Evolutionary conservation across 2,329 filamentous ascomycete species (phyloP), one percentile per base, ranked within the genome.

Genomic region (Chalara sp.): DNA sequence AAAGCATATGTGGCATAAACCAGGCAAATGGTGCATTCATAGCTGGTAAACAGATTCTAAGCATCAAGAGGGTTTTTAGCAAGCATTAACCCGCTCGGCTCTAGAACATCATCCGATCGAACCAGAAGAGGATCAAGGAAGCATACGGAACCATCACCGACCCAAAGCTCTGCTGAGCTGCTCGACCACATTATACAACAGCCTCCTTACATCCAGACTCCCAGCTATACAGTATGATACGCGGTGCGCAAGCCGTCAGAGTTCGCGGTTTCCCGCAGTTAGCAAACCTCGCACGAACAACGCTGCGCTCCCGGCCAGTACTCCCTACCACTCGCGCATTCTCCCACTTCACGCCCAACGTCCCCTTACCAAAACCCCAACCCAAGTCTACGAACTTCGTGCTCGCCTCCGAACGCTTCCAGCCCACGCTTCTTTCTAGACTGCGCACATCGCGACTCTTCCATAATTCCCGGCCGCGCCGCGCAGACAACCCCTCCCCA

Each of bases 301-400:
- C 46, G 8, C 29, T 52, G 44, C 48, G 37, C 47, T 32, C 49
- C 11, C 31, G 44, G 31, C 21, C 21, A 21, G 21, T 21, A 21
- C 21, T 21, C 21, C 21, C 21, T 3, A 51, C 48, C 37, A 50
- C 50, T 13, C 32, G 44, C 30, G 49, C 48, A 39, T 46, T 57
- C n/a, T 33, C 50, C 13, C 57, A 48, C 46, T 50, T 56, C 53
- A 47, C 53, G 11, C 51, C 58, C 46, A 46, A 8, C 53, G 29
- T 49, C 47, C 5, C 11, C 46, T 21, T 51, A 47, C 35, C 12
- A 50, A 37, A 29, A n/a, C 21, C 47, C 48, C 59, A 56, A 35
- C 13, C 53, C 30, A 53, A 50, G n/a, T 48, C 48, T 13, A 30
- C 32, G 21, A 45, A 6, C 13, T 60, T 59, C 58, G 54, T 54